Percentiles rank a stretch among this genome's conserved stretches.
These are phyloP conservation scores for Entonaema liquescens DNA, from an alignment of 495 filamentous ascomycete genomes.

Conservation along the genomic window DNA sequence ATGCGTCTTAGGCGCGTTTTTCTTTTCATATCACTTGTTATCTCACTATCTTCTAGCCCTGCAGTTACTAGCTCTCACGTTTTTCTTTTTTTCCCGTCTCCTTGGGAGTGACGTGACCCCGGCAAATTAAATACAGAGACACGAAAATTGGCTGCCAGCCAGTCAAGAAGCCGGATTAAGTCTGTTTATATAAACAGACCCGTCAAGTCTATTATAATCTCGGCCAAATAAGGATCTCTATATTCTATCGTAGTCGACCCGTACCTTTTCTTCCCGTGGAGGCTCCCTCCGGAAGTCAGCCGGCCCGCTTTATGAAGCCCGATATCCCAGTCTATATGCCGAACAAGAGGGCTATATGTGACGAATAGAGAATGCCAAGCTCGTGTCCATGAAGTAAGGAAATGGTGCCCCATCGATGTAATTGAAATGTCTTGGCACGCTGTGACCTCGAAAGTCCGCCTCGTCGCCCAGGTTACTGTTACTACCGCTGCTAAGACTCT, in stretches of 20 bases:
- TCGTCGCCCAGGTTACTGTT: not conserved
- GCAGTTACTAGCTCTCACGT: not conserved
- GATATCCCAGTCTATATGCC: conserved; percentile 38
- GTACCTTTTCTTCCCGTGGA: not conserved
- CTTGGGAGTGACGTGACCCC: not conserved
- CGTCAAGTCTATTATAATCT: conserved; percentile 2
- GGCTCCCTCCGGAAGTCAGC: not conserved
- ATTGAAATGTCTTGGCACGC: conserved; percentile 24
- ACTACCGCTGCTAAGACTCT: not conserved
- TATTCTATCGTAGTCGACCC: not conserved
- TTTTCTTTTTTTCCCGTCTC: conserved; percentile 10
- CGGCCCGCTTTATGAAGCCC: conserved; percentile 12
- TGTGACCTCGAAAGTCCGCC: conserved; percentile 16
- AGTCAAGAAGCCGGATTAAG: conserved; percentile 3
- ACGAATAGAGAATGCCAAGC: conserved; percentile 17
- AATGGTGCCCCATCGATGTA: not conserved
- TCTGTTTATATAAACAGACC: conserved; percentile 1
- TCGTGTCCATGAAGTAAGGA: not conserved
- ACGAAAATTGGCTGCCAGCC: conserved; percentile 10
- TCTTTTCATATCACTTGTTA: conserved; percentile 5
- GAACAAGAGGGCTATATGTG: conserved; percentile 21
- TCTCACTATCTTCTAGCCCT: conserved; percentile 5
- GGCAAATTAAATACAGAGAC: conserved; percentile 26
- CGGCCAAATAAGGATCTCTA: not conserved
- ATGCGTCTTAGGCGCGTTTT: conserved; percentile 11